phyloP scores from a whole-genome alignment of 2,329 filamentous ascomycete species.

The Delphinella strobiligena region DNA sequence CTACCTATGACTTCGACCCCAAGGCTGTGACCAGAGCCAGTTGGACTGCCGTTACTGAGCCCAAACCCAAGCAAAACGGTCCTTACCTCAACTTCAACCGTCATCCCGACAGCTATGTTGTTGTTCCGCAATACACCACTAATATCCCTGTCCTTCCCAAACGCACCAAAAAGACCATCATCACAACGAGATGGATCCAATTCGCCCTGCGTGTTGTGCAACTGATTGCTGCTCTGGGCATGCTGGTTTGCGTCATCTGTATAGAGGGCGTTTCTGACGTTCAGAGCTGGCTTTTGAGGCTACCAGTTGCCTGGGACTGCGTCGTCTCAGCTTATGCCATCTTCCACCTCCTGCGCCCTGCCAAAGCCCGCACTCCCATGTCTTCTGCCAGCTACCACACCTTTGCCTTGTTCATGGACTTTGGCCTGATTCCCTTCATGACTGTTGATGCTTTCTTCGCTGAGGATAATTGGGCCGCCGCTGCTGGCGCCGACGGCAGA shows the following conservation, averaged over 20 bases:
- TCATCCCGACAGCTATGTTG: constrained; percentile 66
- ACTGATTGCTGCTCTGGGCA: constrained; percentile 55
- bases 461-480: constrained; percentile 39
- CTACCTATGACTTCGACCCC: constrained; percentile 60
- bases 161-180: constrained; percentile 59
- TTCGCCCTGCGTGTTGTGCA: constrained; percentile 55
- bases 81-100: constrained; percentile 72
- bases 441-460: constrained; percentile 46
- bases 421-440: constrained; percentile 51
- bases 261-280: constrained; percentile 54
- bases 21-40: constrained; percentile 75
- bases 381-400: constrained; percentile 83
- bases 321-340: constrained; percentile 64
- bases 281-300: constrained; percentile 63
- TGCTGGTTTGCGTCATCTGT: constrained; percentile 66
- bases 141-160: constrained; percentile 55
- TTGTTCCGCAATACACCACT: constrained; percentile 50
- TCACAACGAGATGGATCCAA: constrained; percentile 56
- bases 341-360: constrained; percentile 63
- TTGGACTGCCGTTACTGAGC: constrained; percentile 37
- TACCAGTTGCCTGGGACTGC: constrained; percentile 63
- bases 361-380: constrained; percentile 58
- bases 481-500: constrained; percentile 29
- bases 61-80: constrained; percentile 53
- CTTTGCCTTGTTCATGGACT: constrained; percentile 66